Base-by-base conservation (phyloP, 768 basidiomycete genomes). In the Lactarius vividus region DNA sequence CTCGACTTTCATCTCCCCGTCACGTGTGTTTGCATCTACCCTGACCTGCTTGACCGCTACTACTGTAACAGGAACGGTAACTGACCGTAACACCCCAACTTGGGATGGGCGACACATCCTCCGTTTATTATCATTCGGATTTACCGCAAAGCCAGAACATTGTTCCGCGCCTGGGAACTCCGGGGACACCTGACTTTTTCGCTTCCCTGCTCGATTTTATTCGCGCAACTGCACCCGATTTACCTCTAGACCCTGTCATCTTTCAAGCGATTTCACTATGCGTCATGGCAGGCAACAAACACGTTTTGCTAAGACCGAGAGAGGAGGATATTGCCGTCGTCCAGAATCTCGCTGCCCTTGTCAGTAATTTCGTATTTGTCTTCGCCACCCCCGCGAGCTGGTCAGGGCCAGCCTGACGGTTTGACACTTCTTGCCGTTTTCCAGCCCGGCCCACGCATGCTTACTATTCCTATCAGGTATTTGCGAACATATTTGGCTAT, bases 201-300 rank as follows among this genome's bases (percentile, higher is more conserved):
- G 66, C 74, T 23, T 71, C 73, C 33, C 72, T 88, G 33, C 69
- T 88, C 13, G 73, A 76, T 4, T 77, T 82, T 64, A 73, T 88
- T 60, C 82, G 79, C 44, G 70, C 77, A n/a, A 73, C 75, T 8
- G 74, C 76, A 31, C 77, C 83, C n/a, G 77, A 77, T 57, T 73
- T 87, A 18, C 86, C 87, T 9, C 63, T 89, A 3, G 88, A 91
- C 60, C 79, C 83, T 11, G 81, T 84, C 59, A 81, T 90, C 49
- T 75, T 91, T 26, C 88, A 87, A 72, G 84, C 87, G 26, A 76
- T 91, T 18, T 81, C 91, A 35, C 81, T 88, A 4, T 88, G 83
- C 72, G 78, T 91, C 56, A 76, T 88, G 40, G 80, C 88, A 3
- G 84, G 84, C 1, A 78, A 86, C 70, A 85, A 82, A 68, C 80